Base-by-base conservation (phyloP, 805 yeast genomes). In the Kodamaea kaohsiungensis region DNA sequence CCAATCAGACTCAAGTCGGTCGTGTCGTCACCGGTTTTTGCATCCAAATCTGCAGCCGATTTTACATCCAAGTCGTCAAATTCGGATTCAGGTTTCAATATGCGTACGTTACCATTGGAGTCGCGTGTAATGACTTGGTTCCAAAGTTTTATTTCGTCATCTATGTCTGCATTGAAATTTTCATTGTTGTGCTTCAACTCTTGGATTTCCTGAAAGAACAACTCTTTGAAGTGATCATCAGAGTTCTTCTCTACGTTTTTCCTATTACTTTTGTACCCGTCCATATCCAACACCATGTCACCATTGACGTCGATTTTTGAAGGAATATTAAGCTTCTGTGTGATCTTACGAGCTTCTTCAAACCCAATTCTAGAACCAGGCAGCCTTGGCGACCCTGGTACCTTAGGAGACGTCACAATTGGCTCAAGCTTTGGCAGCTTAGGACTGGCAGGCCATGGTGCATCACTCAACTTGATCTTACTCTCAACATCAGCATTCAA, bases 191-290 rank as follows among this genome's bases (percentile, higher is more conserved):
- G 58, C 39, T 61, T 59, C 47, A 68, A 54, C 17, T 65, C 62
- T 39, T 65, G 60, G 51, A 92, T 78, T 66, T 93, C 98, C 59
- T 90, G 95, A 35, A 83, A 75, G 49, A 93, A 76, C 43, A 92
- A 76, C 60, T 87, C 85, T 61, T 84, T 85, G 55, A 95, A 82
- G 38, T 88, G 73, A 49, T 85, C 85, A 66, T 91, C 97, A 0
- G 96, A 83, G 2, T 7, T 19, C 60, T 84, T 85, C 49, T 86
- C 85, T 42, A 88, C 83, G 66, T 87, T 90, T 60, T 86, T 84
- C 50, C 86, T 88, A 62, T 87, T 91, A 35, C 96, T 88, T 70
- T 92, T 93, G 72, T 95, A 95, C 15, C 99, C 99, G 62, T 91
- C 96, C 86, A 93, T 90, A 71, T 95, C 99, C 46, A 95, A 73